Evolutionary conservation across 2,329 filamentous ascomycete species (phyloP).

Genomic region (Exophiala viscosa): DNA sequence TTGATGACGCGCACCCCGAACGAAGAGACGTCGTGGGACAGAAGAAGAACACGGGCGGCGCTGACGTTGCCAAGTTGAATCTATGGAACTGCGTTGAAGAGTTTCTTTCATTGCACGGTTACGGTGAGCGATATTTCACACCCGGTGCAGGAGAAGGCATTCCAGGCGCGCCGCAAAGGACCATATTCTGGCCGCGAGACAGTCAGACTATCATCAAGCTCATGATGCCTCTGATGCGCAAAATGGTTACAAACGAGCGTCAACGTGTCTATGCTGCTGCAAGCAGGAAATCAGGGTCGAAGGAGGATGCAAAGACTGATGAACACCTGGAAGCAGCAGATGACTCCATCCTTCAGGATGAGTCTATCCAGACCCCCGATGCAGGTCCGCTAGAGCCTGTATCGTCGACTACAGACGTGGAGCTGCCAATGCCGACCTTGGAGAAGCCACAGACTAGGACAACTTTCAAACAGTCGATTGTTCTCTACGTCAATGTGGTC

Average conservation of each 20-base stretch:
- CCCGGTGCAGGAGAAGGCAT: constrained; percentile 18
- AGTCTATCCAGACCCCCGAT: not conserved
- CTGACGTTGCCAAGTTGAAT: constrained; percentile 55
- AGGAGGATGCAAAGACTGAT: constrained; percentile 4
- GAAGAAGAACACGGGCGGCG: constrained; percentile 50
- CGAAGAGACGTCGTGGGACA: constrained; percentile 56
- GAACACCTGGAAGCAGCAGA: constrained; percentile 2
- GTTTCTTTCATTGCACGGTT: constrained; percentile 50
- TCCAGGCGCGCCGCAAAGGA: constrained; percentile 41
- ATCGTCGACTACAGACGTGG: not conserved
- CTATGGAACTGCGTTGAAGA: constrained; percentile 55
- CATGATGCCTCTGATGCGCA: constrained; percentile 54
- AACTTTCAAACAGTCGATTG: constrained; percentile 20
- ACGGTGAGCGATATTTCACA: constrained; percentile 52
- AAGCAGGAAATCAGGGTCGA: constrained; percentile 47
- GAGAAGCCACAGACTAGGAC: constrained; percentile 5
- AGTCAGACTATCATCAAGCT: constrained; percentile 54
- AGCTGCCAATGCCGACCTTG: not conserved
- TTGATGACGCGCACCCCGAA: constrained; percentile 53
- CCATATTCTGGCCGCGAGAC: constrained; percentile 53
- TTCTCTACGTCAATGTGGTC: constrained; percentile 27
- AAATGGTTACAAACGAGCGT: constrained; percentile 59
- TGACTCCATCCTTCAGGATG: not conserved
- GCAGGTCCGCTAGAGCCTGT: constrained; percentile 2
- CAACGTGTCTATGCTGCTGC: constrained; percentile 57